These are phyloP conservation scores for Trichoderma lentiforme DNA, from an alignment of 2,329 filamentous ascomycete species.

Conservation along the genomic window DNA sequence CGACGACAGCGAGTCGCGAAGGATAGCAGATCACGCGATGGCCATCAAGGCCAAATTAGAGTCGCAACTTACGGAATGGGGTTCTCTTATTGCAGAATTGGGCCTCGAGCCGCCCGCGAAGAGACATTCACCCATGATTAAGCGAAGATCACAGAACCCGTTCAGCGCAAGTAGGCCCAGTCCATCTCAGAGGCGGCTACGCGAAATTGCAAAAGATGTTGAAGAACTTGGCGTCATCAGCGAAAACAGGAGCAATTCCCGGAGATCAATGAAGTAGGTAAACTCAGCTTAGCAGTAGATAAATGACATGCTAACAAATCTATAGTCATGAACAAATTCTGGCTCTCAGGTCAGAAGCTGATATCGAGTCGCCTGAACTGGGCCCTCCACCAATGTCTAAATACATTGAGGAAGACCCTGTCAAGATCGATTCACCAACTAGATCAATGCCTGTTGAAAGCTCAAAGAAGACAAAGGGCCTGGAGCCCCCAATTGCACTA, in stretches of 20 bases:
- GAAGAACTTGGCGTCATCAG: slow-evolving; percentile 56
- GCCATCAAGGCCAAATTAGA: slow-evolving; percentile 70
- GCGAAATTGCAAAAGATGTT: slow-evolving; percentile 54
- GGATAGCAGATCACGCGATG: slow-evolving; percentile 63
- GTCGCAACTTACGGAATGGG: slow-evolving; percentile 68
- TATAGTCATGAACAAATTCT: slow-evolving; percentile 59
- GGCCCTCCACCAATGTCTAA: slow-evolving; percentile 60
- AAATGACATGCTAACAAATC: slow-evolving; percentile 30
- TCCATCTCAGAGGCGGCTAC: slow-evolving; percentile 54
- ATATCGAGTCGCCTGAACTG: slow-evolving; percentile 64
- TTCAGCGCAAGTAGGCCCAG: slow-evolving; percentile 40
- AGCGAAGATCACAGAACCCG: slow-evolving; percentile 41
- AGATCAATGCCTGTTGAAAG: slow-evolving; percentile 21
- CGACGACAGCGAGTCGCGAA: slow-evolving; percentile 56
- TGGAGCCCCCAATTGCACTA: slow-evolving; percentile 32
- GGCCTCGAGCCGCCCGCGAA: slow-evolving; percentile 58
- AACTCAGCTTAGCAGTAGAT: not conserved
- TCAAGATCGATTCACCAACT: slow-evolving; percentile 51
- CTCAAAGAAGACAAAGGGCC: slow-evolving; percentile 21
- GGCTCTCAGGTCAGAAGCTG: slow-evolving; percentile 51
- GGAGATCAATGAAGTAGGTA: slow-evolving; percentile 65
- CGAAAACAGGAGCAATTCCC: slow-evolving; percentile 66
- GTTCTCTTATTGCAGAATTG: slow-evolving; percentile 62
- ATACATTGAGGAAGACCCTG: slow-evolving; percentile 54
- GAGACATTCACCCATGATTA: slow-evolving; percentile 40